Evolutionary conservation across 2,329 filamentous ascomycete genomes (phyloP).

Genomic region (Rhynchosporium secalis): DNA sequence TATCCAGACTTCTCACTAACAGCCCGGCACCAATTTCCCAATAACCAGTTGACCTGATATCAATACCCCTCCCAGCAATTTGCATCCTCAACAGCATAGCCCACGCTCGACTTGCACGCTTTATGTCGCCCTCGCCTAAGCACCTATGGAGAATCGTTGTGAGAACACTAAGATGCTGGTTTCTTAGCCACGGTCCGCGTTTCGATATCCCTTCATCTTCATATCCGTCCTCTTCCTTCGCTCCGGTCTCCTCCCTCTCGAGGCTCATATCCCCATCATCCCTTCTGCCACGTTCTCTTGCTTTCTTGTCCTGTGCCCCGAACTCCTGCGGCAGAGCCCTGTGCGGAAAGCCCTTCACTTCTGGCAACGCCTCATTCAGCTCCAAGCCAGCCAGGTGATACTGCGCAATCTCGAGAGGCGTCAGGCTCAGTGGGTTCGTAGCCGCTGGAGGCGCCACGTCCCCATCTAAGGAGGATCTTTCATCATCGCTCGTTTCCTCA

Average conservation of each 20-base stretch:
- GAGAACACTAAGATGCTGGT: constrained; percentile 64
- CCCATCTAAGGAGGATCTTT: constrained; percentile 22
- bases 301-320: constrained; percentile 10
- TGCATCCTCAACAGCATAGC: constrained; percentile 68
- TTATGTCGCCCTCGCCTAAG: constrained; percentile 68
- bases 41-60: constrained; percentile 66
- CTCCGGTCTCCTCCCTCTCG: constrained; percentile 20
- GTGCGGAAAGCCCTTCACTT: constrained; percentile 53
- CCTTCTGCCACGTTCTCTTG: constrained; percentile 12
- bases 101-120: constrained; percentile 73
- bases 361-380: constrained; percentile 47
- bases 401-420: constrained; percentile 53
- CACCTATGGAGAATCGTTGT: constrained; percentile 71
- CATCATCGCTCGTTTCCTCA: constrained; percentile 13
- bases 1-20: constrained; percentile 57
- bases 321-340: constrained; percentile 40
- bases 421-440: constrained; percentile 57
- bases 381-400: constrained; percentile 54
- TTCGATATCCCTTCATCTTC: constrained; percentile 17
- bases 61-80: constrained; percentile 56
- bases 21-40: constrained; percentile 89
- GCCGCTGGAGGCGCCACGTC: constrained; percentile 23
- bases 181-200: constrained; percentile 41
- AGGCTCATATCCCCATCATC: constrained; percentile 23
- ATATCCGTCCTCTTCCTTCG: constrained; percentile 19